Evolutionary conservation across 2,329 filamentous ascomycete genomes (phyloP).

Genomic region (Aspergillus pseudotamarii): DNA sequence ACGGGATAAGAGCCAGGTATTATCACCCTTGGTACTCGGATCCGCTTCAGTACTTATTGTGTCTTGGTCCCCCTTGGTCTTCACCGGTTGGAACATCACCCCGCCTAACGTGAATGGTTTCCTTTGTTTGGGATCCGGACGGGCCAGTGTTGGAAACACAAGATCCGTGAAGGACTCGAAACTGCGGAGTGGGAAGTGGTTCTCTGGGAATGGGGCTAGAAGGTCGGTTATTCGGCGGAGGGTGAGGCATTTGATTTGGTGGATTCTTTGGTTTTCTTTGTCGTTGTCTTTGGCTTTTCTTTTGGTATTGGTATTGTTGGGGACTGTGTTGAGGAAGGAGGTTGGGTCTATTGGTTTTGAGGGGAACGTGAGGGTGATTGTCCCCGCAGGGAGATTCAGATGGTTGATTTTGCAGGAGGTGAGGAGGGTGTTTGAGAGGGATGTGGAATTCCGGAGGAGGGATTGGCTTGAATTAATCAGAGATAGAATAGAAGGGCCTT

Average conservation of each 20-base stretch:
- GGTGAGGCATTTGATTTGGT: conserved; percentile 45
- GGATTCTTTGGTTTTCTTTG: conserved; percentile 13
- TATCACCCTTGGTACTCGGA: conserved; percentile 7
- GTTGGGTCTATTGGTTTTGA: conserved; percentile 5
- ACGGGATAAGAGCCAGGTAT: conserved; percentile 43
- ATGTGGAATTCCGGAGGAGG: conserved; percentile 50
- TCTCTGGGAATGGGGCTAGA: conserved; percentile 48
- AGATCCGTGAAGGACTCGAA: conserved; percentile 44
- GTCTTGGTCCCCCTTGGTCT: background rate
- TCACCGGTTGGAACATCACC: conserved; percentile 51
- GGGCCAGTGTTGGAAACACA: conserved; percentile 42
- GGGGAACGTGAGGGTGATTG: conserved; percentile 35
- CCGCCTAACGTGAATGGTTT: conserved; percentile 50
- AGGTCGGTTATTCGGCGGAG: conserved; percentile 54
- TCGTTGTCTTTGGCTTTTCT: background rate
- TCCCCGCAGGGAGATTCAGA: conserved; percentile 38
- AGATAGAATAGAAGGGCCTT: conserved; percentile 63
- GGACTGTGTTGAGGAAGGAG: conserved; percentile 3
- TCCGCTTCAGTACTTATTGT: background rate
- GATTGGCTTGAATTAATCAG: conserved; percentile 59
- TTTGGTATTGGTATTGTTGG: background rate
- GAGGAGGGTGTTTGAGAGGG: conserved; percentile 60
- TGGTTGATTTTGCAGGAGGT: conserved; percentile 31
- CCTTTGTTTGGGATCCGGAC: background rate
- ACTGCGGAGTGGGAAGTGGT: conserved; percentile 46